Base-by-base conservation (phyloP, 495 filamentous ascomycete genomes). In the Elasticomyces elasticus region DNA sequence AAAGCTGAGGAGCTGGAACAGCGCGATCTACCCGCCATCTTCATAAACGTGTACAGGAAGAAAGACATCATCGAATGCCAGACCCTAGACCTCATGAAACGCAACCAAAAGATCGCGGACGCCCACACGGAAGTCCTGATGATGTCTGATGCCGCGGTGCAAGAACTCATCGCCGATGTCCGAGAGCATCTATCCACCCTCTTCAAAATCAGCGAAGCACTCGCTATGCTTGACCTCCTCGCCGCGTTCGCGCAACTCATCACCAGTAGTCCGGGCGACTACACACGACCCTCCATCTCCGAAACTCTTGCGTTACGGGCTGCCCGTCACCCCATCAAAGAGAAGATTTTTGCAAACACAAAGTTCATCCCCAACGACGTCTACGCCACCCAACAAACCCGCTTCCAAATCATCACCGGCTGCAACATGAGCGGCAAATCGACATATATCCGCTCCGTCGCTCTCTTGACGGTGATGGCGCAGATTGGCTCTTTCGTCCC, bases 341-440 rank as follows among this genome's bases (percentile, higher is more conserved):
- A 94, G 65, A 84, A 81, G 56, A 82, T 90, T 41, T 74, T 78
- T n/a, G n/a, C n/a, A 49, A 67, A 59, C 12, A 75, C 67, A 40
- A 80, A 77, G 43, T 97, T 84, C 66, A 72, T 95, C 28, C 85
- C 92, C 0, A 98, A 97, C 59, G 88, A 95, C 51, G 86, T 86
- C 40, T 95, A 88, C 62, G 87, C 88, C 30, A 83, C 80, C 19
- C 71, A 82, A 25, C 80, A 86, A 53, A 78, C 76, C 28, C 80
- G 91, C 7, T 90, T 96, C 66, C 88, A 95, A 55, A 86, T 97
- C 55, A 84, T 98, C 63, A 95, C 92, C 20, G 92, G 92, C 37
- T 92, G 88, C 68, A 98, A 98, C 67, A 97, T 96, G 94, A 94
- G 88, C 62, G 92, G 92, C n/a, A 96, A 95, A 58, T 73, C 87